Evolutionary conservation across 192 early-diverging fungal genomes (phyloP).

Genomic region (Fimicolochytrium jonesii): DNA sequence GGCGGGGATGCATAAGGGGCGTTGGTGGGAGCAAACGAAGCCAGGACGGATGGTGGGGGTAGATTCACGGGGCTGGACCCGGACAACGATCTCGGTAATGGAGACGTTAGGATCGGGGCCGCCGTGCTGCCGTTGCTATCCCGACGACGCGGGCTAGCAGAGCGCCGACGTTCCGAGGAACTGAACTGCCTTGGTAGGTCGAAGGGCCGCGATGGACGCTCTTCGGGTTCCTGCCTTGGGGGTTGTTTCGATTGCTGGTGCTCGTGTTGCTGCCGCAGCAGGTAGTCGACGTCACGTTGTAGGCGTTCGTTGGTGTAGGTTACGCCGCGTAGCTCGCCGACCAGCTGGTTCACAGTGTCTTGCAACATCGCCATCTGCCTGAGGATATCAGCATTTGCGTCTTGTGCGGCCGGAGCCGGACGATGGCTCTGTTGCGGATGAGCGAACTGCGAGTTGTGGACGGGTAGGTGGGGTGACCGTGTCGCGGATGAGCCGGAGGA

Average conservation of each 20-base stretch:
- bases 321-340: constrained; percentile 5
- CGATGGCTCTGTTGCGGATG: constrained; percentile 6
- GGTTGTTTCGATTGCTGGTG: not conserved
- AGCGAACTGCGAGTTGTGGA: not conserved
- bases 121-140: not conserved
- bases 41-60: constrained; percentile 12
- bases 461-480: not conserved
- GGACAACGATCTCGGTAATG: not conserved
- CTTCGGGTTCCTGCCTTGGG: not conserved
- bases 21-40: constrained; percentile 1
- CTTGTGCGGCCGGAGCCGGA: no score
- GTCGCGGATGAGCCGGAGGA: not conserved
- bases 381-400: no score
- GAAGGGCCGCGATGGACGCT: not conserved
- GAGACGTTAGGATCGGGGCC: not conserved
- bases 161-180: not conserved
- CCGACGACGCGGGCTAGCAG: not conserved
- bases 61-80: not conserved
- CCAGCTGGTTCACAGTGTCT: constrained; percentile 9
- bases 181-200: not conserved
- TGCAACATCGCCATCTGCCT: constrained; percentile 17
- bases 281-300: constrained; percentile 21
- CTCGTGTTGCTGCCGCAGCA: not conserved
- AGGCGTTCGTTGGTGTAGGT: constrained; percentile 6
- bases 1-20: constrained; percentile 7